Evolutionary conservation across 1,139 yeast species (phyloP), one percentile per base, ranked within the genome.

Genomic region (Suhomyces coccinellae): DNA sequence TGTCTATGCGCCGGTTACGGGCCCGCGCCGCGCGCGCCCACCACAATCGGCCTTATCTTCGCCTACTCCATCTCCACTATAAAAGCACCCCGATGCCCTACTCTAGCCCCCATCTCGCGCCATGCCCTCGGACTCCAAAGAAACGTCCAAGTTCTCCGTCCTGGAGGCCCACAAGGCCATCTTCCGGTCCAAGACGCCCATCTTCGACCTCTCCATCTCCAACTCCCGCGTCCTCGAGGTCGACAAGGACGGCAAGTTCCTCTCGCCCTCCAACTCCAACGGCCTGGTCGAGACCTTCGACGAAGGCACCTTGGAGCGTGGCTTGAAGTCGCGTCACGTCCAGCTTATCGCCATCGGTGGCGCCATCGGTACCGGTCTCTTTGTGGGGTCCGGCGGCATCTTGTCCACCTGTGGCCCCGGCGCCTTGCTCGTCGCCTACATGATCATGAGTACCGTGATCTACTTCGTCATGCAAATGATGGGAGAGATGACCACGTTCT

Each of bases 401-500:
- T 61, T 80, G 33, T 56, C 70, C 10, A 53, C 56, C 12, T 69
- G 75, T 57, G 85, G 84, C 11, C 83, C 84, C 1, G 83, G 75
- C 1, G 69, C 77, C 13, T 57, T 80, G 38, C 63, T 79, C 12
- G 58, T 75, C 16, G 71, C 80, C 13, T 80, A 77, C 58, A 41
- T 73, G 16, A 62, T 80, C 43, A 71, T 81, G 71, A 72, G 83
- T 22, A 55, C 72, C 17, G 72, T 80, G 42, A 76, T 82, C 36
- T 82, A 73, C 67, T 67, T 73, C 28, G 78, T 82, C 38, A 79
- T 80, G 80, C 80, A 79, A 52, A 70, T 72, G 61, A 62, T 82
- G 48, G 85, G 80, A 17, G 88, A 81, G 57, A 80, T 82, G 83
- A 79, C 82, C 13, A 71, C 82, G 8, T 80, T 72, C 51, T 65